A percentile compares a stretch with the other conserved stretches of the same genome.
phyloP scores from a whole-genome alignment of 2,329 filamentous ascomycete genomes.

The Cephalotrichum gorgonifer region DNA sequence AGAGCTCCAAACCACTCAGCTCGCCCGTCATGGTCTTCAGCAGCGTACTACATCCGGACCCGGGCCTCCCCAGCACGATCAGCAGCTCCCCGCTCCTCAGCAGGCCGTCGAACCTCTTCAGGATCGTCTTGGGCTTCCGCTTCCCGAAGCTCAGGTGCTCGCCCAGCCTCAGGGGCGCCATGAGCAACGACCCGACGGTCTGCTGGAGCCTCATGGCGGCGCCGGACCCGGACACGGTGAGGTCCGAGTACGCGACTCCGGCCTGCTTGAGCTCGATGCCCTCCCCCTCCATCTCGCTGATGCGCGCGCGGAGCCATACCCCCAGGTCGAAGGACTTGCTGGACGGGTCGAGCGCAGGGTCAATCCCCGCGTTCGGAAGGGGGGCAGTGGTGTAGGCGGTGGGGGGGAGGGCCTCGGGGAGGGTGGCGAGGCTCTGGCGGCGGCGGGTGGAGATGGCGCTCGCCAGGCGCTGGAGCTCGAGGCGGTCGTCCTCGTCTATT shows the following conservation, averaged over 20 bases:
- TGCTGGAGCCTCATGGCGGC: constrained; percentile 58
- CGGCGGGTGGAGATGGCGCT: background rate
- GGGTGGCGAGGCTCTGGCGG: background rate
- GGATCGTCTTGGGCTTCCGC: constrained; percentile 45
- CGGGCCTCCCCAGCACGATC: constrained; percentile 57
- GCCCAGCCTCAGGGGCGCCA: constrained; percentile 44
- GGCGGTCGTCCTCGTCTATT: background rate
- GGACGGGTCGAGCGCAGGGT: constrained; percentile 25
- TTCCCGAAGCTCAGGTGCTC: constrained; percentile 39
- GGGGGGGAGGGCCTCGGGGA: background rate
- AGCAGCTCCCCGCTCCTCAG: constrained; percentile 56
- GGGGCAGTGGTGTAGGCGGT: constrained; percentile 16
- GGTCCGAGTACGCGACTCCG: constrained; percentile 53
- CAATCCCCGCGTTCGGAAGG: constrained; percentile 16
- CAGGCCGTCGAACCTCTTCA: constrained; percentile 54
- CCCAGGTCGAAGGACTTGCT: constrained; percentile 27
- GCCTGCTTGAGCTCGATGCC: constrained; percentile 41
- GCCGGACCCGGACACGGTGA: constrained; percentile 58
- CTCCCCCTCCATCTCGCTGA: constrained; percentile 37
- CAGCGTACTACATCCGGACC: constrained; percentile 53
- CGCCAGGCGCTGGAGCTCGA: background rate
- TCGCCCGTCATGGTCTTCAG: constrained; percentile 53
- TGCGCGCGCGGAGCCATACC: constrained; percentile 29
- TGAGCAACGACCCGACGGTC: constrained; percentile 50
- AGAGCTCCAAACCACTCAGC: constrained; percentile 44